These are phyloP conservation scores for Lactarius hatsudake DNA, from an alignment of 768 basidiomycete species.

Conservation along the genomic window DNA sequence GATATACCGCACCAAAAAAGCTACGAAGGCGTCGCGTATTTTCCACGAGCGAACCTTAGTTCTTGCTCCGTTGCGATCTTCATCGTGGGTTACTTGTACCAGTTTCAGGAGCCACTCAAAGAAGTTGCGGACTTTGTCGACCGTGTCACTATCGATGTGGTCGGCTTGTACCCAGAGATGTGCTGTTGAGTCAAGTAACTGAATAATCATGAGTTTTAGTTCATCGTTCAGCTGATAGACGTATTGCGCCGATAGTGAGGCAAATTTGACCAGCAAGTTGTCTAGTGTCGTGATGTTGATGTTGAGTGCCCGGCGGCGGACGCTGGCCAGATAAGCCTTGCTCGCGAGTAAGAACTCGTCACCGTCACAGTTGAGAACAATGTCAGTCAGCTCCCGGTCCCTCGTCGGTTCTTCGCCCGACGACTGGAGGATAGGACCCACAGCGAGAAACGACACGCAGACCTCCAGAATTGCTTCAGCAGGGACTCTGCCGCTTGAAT, in stretches of 20 bases:
- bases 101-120: conserved; percentile 53
- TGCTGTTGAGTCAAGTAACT: conserved; percentile 62
- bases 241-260: conserved; percentile 51
- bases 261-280: conserved; percentile 52
- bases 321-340: conserved; percentile 51
- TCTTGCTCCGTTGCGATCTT: conserved; percentile 22
- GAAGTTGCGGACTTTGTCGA: conserved; percentile 46
- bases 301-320: conserved; percentile 53
- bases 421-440: conserved; percentile 62
- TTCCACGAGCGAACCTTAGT: conserved; percentile 58
- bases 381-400: conserved; percentile 57
- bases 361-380: conserved; percentile 47
- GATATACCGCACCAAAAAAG: conserved; percentile 68
- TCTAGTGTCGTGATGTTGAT: conserved; percentile 52
- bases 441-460: conserved; percentile 59
- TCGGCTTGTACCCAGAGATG: conserved; percentile 51
- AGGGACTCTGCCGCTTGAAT: conserved; percentile 32
- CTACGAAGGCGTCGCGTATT: conserved; percentile 59
- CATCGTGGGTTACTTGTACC: conserved; percentile 31
- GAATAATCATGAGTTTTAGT: conserved; percentile 53
- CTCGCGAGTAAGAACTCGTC: conserved; percentile 60
- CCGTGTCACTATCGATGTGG: conserved; percentile 33
- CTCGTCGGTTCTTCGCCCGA: conserved; percentile 55
- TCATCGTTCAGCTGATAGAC: conserved; percentile 51
- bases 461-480: conserved; percentile 43